These are phyloP conservation scores for Phytophthora hybrid DNA, from an alignment of 352 stramenopile genomes.

Conservation along the genomic window DNA sequence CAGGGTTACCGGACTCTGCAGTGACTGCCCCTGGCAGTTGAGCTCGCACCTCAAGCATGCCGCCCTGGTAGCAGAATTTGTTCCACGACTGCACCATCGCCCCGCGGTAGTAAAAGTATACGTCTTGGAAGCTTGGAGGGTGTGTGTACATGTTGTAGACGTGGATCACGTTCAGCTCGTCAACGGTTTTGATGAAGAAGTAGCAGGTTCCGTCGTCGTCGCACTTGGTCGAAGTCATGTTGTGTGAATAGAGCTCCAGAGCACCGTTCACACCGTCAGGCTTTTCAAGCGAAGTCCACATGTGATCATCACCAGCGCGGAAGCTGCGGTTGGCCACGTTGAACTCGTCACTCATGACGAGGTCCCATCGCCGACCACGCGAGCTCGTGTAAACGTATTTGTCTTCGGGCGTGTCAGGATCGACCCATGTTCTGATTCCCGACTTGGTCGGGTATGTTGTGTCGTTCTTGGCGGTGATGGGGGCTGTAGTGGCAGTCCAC, in stretches of 20 bases:
- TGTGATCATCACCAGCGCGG: conserved; percentile 87
- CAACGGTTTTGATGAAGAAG: conserved; percentile 57
- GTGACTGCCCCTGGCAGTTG: conserved; percentile 87
- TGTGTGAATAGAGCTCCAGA: conserved; percentile 93
- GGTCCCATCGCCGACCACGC: conserved; percentile 59
- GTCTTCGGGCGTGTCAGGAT: conserved; percentile 56
- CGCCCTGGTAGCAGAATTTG: conserved; percentile 96
- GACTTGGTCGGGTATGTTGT: conserved; percentile 57
- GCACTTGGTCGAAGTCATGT: conserved; percentile 63
- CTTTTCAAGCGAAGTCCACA: conserved; percentile 87
- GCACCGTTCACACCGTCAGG: conserved; percentile 80
- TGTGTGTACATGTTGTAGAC: conserved; percentile 72
- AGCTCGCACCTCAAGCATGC: conserved; percentile 89
- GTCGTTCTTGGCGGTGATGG: conserved; percentile 21
- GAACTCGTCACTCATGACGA: conserved; percentile 82
- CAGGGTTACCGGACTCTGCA: conserved; percentile 49
- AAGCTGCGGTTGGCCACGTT: conserved; percentile 74
- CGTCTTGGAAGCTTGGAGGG: conserved; percentile 51
- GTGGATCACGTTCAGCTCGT: conserved; percentile 41
- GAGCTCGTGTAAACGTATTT: conserved; percentile 45
- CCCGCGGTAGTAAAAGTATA: conserved; percentile 65
- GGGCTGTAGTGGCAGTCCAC: conserved; percentile 3
- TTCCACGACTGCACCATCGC: conserved; percentile 95
- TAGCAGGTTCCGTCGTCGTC: conserved; percentile 56
- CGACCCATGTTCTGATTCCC: conserved; percentile 58